Evolutionary conservation across 352 stramenopile species (phyloP).

Genomic region (Aphanomyces stellatus): DNA sequence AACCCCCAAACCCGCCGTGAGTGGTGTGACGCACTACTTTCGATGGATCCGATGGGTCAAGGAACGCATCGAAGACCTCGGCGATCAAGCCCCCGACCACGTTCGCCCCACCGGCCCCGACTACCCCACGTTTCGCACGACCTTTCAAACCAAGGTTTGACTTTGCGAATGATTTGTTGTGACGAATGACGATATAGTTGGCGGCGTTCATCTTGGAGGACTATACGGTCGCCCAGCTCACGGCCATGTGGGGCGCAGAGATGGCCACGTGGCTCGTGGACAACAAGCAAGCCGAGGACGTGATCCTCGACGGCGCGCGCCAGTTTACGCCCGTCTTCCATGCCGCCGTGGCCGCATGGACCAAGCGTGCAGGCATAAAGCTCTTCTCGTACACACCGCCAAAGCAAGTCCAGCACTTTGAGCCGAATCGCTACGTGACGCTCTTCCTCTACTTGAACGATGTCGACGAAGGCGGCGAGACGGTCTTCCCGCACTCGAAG

Average conservation of each 20-base stretch:
- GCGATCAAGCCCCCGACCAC: conserved; percentile 28
- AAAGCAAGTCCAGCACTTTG: conserved; percentile 35
- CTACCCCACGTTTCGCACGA: conserved; percentile 53
- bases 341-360: conserved; percentile 36
- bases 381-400: conserved; percentile 12
- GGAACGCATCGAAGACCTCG: conserved; percentile 43
- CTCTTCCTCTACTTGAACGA: conserved; percentile 97
- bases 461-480: conserved; percentile 94
- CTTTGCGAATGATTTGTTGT: not conserved
- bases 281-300: conserved; percentile 41
- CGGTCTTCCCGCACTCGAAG: conserved; percentile 91
- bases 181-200: not conserved
- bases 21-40: conserved; percentile 53
- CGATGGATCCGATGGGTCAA: conserved; percentile 62
- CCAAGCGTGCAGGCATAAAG: not conserved
- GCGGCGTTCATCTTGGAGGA: conserved; percentile 37
- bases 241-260: conserved; percentile 26
- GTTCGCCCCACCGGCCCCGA: conserved; percentile 37
- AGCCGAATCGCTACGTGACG: conserved; percentile 93
- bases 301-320: conserved; percentile 38
- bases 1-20: conserved; percentile 38
- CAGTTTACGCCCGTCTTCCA: conserved; percentile 44
- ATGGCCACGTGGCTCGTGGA: conserved; percentile 40
- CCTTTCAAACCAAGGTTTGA: conserved; percentile 36
- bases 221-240: conserved; percentile 32